Percentiles rank a stretch among this genome's conserved stretches.
Evolutionary conservation across 345 rosid genomes (phyloP).

Genomic region (Hibiscus mutabilis): DNA sequence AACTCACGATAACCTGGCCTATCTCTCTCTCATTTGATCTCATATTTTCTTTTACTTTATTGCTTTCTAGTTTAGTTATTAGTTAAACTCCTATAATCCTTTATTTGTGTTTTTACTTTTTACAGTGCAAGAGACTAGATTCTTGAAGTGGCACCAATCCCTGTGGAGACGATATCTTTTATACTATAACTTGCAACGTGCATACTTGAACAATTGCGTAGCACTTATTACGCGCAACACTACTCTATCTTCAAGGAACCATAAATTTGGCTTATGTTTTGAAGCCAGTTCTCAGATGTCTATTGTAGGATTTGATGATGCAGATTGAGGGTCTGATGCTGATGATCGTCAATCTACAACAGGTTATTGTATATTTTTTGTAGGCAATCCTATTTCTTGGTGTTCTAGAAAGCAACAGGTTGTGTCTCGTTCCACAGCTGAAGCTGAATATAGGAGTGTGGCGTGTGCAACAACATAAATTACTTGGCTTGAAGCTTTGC

Average conservation of each 20-base stretch:
- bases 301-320: background rate
- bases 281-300: accelerated
- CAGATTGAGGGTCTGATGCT: background rate
- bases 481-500: background rate
- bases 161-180: no score
- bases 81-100: no score
- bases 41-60: no score
- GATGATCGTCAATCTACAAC: background rate
- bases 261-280: background rate
- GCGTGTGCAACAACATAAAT: background rate
- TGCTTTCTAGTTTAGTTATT: no score
- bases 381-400: background rate
- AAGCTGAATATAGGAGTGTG: background rate
- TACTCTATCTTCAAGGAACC: background rate
- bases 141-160: no score
- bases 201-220: no score
- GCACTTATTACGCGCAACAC: no score
- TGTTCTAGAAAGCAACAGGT: background rate
- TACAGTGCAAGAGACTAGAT: no score
- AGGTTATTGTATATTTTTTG: background rate
- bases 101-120: no score
- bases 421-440: background rate
- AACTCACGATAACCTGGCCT: no score
- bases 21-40: no score
- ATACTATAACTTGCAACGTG: no score